Evolutionary conservation across 306 rosid species (phyloP).

Genomic region (Vigna hirtella): DNA sequence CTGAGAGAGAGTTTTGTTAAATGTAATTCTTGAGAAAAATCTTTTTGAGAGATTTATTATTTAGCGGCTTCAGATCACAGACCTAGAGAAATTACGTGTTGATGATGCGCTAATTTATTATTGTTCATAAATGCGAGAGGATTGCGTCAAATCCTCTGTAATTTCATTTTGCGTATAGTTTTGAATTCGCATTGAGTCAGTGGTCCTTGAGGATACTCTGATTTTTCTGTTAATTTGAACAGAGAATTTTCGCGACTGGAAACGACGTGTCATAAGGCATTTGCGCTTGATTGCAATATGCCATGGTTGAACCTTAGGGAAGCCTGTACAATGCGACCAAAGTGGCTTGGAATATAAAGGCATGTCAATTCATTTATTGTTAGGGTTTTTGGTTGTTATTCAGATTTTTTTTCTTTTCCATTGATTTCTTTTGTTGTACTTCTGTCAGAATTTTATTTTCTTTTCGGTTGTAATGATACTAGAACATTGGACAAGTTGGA

Average conservation of each 20-base stretch:
- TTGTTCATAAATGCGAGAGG: conserved; percentile 33
- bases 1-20: conserved; percentile 15
- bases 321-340: conserved; percentile 51
- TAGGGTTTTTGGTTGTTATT: conserved; percentile 51
- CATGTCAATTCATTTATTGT: conserved; percentile 51
- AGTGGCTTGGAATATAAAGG: conserved; percentile 55
- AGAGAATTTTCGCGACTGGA: conserved; percentile 16
- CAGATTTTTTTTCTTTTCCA: background rate
- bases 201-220: conserved; percentile 36
- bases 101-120: conserved; percentile 27
- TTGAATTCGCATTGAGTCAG: conserved; percentile 44
- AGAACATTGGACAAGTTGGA: conserved; percentile 14
- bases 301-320: conserved; percentile 46
- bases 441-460: background rate
- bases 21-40: conserved; percentile 40
- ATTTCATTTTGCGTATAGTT: conserved; percentile 19
- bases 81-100: conserved; percentile 7
- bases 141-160: conserved; percentile 50
- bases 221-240: conserved; percentile 27
- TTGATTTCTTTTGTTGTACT: conserved; percentile 23
- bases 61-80: conserved; percentile 48
- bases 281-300: conserved; percentile 39
- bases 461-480: background rate
- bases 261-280: conserved; percentile 34
- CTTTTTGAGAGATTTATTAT: conserved; percentile 21